A percentile compares a stretch with the other conserved stretches of the same genome.
Evolutionary conservation across 345 rosid genomes (phyloP).

Genomic region (Syzygium oleosum): DNA sequence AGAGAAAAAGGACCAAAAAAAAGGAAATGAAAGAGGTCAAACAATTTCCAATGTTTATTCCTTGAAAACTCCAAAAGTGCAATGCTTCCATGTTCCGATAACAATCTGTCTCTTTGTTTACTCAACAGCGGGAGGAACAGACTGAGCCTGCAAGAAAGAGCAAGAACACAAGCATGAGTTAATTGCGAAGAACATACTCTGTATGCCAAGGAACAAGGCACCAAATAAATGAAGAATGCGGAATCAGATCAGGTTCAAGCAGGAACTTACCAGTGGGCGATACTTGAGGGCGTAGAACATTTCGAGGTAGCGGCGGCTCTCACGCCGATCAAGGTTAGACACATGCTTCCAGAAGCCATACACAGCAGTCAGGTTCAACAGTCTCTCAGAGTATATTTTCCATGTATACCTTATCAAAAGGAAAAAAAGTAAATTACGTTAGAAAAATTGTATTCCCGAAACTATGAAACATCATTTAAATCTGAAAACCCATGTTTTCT

Average conservation of each 20-base stretch:
- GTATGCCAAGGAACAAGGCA: not conserved
- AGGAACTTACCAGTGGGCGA: constrained; percentile 51
- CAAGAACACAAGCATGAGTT: not conserved
- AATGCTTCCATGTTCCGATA: not conserved
- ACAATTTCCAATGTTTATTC: not conserved
- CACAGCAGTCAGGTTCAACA: constrained; percentile 77
- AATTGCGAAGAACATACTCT: not conserved
- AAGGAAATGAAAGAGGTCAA: not conserved
- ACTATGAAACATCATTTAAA: not conserved
- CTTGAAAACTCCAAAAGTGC: not conserved
- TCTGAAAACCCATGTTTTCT: not conserved
- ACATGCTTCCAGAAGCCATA: constrained; percentile 97
- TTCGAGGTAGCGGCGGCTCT: constrained; percentile 87
- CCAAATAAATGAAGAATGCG: not conserved
- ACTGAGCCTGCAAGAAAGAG: constrained; percentile 50
- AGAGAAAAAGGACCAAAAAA: not conserved
- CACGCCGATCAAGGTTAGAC: constrained; percentile 71
- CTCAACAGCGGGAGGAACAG: constrained; percentile 51
- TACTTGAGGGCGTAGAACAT: constrained; percentile 89
- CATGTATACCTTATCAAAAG: constrained; percentile 58
- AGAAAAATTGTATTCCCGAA: not conserved
- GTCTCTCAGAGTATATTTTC: constrained; percentile 83
- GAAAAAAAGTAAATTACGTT: not conserved
- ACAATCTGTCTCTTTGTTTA: not conserved
- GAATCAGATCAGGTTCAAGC: not conserved